These are phyloP conservation scores for Suhomyces terraborum DNA, from an alignment of 1,139 yeast genomes.

Conservation along the genomic window DNA sequence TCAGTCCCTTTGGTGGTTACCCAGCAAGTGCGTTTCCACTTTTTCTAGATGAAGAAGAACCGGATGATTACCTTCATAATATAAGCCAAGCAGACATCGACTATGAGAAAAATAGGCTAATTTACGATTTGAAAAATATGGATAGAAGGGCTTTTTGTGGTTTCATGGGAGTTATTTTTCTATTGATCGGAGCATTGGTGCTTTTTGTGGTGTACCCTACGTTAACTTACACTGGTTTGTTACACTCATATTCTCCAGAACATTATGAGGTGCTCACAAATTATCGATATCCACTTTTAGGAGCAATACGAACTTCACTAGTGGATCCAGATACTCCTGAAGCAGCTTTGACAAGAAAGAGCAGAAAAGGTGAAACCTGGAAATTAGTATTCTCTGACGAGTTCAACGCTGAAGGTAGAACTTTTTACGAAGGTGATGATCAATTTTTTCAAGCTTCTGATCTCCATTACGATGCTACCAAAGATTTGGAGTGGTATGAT, in stretches of 20 bases:
- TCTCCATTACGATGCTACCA: slow-evolving; percentile 32
- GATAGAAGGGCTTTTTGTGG: slow-evolving; percentile 27
- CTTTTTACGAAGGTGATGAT: slow-evolving; percentile 35
- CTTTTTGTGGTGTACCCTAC: slow-evolving; percentile 29
- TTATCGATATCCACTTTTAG: slow-evolving; percentile 27
- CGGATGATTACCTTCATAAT: slow-evolving; percentile 33
- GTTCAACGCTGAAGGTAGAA: slow-evolving; percentile 32
- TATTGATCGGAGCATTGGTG: slow-evolving; percentile 21
- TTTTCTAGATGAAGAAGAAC: slow-evolving; percentile 29
- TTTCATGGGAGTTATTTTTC: slow-evolving; percentile 22
- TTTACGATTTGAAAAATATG: slow-evolving; percentile 27
- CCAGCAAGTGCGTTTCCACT: slow-evolving; percentile 32
- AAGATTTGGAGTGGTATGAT: slow-evolving; percentile 36
- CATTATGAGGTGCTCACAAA: slow-evolving; percentile 25
- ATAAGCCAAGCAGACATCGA: slow-evolving; percentile 31
- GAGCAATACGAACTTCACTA: slow-evolving; percentile 27
- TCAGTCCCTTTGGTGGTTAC: slow-evolving; percentile 33
- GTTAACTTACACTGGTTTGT: slow-evolving; percentile 27
- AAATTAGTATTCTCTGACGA: slow-evolving; percentile 32
- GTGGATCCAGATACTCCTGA: slow-evolving; percentile 33
- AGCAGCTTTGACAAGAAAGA: slow-evolving; percentile 17
- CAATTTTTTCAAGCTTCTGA: slow-evolving; percentile 34
- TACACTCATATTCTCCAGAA: slow-evolving; percentile 17
- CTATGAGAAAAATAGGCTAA: slow-evolving; percentile 30
- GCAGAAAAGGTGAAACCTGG: slow-evolving; percentile 25